Evolutionary conservation across 139 green algal species (phyloP), one percentile per base, ranked within the genome.

Genomic region (Yamagishiella unicocca): DNA sequence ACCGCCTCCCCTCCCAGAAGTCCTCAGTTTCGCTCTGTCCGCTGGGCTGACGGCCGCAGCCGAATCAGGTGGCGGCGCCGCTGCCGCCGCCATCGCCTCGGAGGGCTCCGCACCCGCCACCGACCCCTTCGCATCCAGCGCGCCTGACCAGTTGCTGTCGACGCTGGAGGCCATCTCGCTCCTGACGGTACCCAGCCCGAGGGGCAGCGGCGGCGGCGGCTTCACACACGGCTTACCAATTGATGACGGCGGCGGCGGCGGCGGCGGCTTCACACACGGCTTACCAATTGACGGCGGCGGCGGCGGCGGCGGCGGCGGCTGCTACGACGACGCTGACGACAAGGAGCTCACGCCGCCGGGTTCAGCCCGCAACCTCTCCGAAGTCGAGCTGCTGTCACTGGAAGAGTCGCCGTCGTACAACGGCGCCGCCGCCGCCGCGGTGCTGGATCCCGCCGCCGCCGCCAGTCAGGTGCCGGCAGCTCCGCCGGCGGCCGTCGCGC

Each of bases 311-410:
- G 55, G 3, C 75, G 35, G 1, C 50, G 75, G 33, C 35, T 21
- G 6, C 75, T 22, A 42, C 2, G 35, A 40, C 8, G 75, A 53
- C 2, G 50, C 5, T 21, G 53, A 58, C 17, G 37, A 84, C 55
- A 84, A 84, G 58, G 55, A 73, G 77, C 37, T 84, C 35, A 84
- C 77, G 55, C 77, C 77, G 55, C 55, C 53, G 38, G 40, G 38
- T 3, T 73, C 55, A 1, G 55, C 42, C 19, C 55, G 35, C 37
- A 46, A 43, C 22, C 7, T 17, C 54, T 84, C 77, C n/a, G 76
- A 40, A 0, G 24, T n/a, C 31, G 76, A 83, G 29, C 58, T 84
- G 55, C 61, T 64, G 46, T 42, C 64, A 2, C 22, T 72, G 2
- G 12, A 6, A 9, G 22, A 35, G 12, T 37, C 6, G 74, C 74